Evolutionary conservation across 805 yeast species (phyloP).

Genomic region (Kluyveromyces wickerhamii): DNA sequence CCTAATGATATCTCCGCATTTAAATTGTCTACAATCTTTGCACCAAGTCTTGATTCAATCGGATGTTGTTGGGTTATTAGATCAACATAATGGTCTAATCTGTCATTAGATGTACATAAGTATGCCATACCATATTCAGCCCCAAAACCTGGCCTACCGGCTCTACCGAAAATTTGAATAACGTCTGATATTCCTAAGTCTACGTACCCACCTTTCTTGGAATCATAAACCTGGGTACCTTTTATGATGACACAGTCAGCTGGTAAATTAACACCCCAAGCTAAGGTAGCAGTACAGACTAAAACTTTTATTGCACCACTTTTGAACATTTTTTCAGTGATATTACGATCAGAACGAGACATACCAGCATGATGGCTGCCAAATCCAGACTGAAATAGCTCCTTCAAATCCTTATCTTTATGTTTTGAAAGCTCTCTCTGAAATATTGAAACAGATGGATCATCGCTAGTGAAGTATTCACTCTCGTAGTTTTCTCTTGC

Average conservation of each 20-base stretch:
- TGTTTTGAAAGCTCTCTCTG: constrained; percentile 62
- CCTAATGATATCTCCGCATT: constrained; percentile 97
- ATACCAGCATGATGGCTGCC: constrained; percentile 98
- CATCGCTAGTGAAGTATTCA: constrained; percentile 33
- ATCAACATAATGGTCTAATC: constrained; percentile 80
- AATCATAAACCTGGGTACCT: constrained; percentile 93
- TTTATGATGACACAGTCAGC: constrained; percentile 96
- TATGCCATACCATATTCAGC: constrained; percentile 91
- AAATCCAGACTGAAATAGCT: constrained; percentile 72
- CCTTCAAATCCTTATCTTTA: constrained; percentile 71
- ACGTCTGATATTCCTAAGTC: constrained; percentile 96
- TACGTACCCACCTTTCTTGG: constrained; percentile 88
- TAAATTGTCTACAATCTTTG: constrained; percentile 78
- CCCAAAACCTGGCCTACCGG: constrained; percentile 93
- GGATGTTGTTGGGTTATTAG: constrained; percentile 92
- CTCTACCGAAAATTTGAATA: constrained; percentile 97
- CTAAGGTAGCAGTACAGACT: constrained; percentile 94
- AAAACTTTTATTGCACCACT: constrained; percentile 81
- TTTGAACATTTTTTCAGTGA: constrained; percentile 81
- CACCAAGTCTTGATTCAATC: constrained; percentile 76
- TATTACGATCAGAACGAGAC: constrained; percentile 81
- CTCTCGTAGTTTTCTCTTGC: constrained; percentile 56
- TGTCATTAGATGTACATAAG: constrained; percentile 73
- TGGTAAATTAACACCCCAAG: constrained; percentile 99
- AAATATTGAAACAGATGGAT: constrained; percentile 28